phyloP scores from a whole-genome alignment of 257 asterid species.

The Lithospermum erythrorhizon region DNA sequence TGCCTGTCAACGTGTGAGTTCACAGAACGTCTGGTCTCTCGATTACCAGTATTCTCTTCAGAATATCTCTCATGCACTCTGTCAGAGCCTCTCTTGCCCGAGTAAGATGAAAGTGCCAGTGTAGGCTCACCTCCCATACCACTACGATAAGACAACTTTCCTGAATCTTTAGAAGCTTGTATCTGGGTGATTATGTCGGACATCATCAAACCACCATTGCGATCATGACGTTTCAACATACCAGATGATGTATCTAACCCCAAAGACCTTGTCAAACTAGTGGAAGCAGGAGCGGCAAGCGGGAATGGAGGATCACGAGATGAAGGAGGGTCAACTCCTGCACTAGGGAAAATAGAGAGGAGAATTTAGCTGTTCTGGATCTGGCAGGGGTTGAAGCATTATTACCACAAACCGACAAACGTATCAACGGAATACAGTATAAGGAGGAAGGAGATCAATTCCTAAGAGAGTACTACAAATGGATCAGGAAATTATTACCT shows the following conservation, averaged over 20 bases:
- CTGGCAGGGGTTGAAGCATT: not conserved
- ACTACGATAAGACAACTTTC: constrained; percentile 50
- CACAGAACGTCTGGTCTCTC: constrained; percentile 61
- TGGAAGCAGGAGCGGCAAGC: constrained; percentile 92
- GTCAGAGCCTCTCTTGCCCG: constrained; percentile 71
- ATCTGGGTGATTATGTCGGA: constrained; percentile 93
- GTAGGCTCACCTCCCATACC: constrained; percentile 48
- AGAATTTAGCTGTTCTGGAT: constrained; percentile 40
- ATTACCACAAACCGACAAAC: not conserved
- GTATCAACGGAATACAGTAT: constrained; percentile 5
- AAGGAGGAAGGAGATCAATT: not conserved
- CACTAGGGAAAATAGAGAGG: constrained; percentile 66
- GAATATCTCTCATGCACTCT: constrained; percentile 58
- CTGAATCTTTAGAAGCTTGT: constrained; percentile 84
- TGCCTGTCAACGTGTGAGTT: constrained; percentile 56
- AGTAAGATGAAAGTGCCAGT: constrained; percentile 49
- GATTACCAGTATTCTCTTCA: constrained; percentile 62
- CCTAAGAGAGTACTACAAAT: constrained; percentile 11
- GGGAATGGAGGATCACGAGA: constrained; percentile 99
- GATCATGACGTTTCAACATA: constrained; percentile 55
- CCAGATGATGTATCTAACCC: constrained; percentile 43
- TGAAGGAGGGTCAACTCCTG: constrained; percentile 99
- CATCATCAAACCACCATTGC: constrained; percentile 76
- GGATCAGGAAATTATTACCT: constrained; percentile 51
- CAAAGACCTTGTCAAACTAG: constrained; percentile 49